These are phyloP conservation scores for Microdochium bolleyi DNA, from an alignment of 2,329 filamentous ascomycete genomes.

Conservation along the genomic window DNA sequence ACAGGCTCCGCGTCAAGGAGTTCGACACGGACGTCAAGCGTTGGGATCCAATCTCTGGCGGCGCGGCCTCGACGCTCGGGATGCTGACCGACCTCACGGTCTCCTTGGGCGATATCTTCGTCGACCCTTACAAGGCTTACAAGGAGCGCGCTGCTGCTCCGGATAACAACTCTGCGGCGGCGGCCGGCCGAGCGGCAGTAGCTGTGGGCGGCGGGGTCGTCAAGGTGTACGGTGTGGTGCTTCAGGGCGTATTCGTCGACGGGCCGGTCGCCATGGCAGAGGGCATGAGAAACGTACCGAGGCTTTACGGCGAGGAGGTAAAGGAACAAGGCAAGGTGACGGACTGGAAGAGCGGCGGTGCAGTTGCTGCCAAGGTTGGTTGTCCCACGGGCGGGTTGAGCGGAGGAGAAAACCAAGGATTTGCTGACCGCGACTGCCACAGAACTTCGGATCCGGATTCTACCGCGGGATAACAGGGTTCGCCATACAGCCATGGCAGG, in stretches of 20 bases:
- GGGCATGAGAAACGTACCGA: slow-evolving; percentile 23
- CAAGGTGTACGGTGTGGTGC: slow-evolving; percentile 14
- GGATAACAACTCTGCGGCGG: background rate
- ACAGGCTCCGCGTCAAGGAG: background rate
- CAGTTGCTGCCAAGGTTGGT: slow-evolving; percentile 18
- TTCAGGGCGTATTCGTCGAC: slow-evolving; percentile 24
- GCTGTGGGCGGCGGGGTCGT: slow-evolving; percentile 10
- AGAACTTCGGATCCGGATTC: slow-evolving; percentile 13
- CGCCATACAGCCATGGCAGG: slow-evolving; percentile 19
- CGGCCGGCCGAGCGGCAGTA: slow-evolving; percentile 3
- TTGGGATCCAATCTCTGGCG: slow-evolving; percentile 4
- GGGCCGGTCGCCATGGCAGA: slow-evolving; percentile 25
- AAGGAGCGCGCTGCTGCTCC: background rate
- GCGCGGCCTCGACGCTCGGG: slow-evolving; percentile 2
- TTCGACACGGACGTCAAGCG: slow-evolving; percentile 1
- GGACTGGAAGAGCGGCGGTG: slow-evolving; percentile 21
- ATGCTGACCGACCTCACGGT: slow-evolving; percentile 6
- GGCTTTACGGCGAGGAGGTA: slow-evolving; percentile 25
- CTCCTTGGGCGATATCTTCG: slow-evolving; percentile 5
- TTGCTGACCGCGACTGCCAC: background rate
- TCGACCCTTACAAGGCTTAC: slow-evolving; percentile 7
- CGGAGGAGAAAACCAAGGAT: background rate
- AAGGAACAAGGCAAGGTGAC: slow-evolving; percentile 20
- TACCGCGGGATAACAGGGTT: slow-evolving; percentile 20
- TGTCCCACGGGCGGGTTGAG: slow-evolving; percentile 1